A percentile compares a stretch with the other conserved stretches of the same genome.
phyloP scores from a whole-genome alignment of 2,329 filamentous ascomycete genomes.

The Immersiporthe knoxdaviesiana region DNA sequence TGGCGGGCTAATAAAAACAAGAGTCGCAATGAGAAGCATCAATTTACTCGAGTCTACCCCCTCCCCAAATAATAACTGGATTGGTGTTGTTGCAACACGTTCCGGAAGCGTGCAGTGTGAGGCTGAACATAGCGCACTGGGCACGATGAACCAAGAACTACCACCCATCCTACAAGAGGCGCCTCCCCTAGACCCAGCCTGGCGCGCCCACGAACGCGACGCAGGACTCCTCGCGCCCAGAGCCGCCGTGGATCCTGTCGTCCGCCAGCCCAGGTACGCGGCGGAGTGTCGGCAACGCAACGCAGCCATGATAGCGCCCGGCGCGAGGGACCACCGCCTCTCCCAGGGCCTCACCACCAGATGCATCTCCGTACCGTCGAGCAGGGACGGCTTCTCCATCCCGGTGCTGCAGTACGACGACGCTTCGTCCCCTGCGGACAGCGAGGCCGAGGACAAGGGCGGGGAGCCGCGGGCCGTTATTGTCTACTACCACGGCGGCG shows the following conservation, averaged over 20 bases:
- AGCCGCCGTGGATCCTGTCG: slow-evolving; percentile 34
- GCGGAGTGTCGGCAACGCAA: slow-evolving; percentile 45
- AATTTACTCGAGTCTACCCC: neutral
- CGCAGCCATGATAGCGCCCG: slow-evolving; percentile 41
- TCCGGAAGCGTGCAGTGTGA: neutral
- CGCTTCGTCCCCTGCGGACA: neutral
- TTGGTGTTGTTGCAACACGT: neutral
- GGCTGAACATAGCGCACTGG: neutral
- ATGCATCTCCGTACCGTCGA: slow-evolving; percentile 39
- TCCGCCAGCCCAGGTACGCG: slow-evolving; percentile 46
- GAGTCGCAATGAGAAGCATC: neutral
- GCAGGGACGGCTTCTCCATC: slow-evolving; percentile 40
- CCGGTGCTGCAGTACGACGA: slow-evolving; percentile 44
- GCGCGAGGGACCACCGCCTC: slow-evolving; percentile 43
- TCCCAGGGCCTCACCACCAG: slow-evolving; percentile 38
- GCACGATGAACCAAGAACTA: slow-evolving; percentile 21
- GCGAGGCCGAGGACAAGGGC: neutral
- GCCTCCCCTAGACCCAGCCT: slow-evolving; percentile 46
- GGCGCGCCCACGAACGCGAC: slow-evolving; percentile 44
- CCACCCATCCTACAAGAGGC: slow-evolving; percentile 38
- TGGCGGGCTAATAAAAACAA: neutral
- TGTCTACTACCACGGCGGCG: slow-evolving; percentile 55
- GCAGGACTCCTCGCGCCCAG: slow-evolving; percentile 36
- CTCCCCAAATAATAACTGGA: neutral
- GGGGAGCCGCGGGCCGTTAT: slow-evolving; percentile 36